phyloP scores from a whole-genome alignment of 2,329 filamentous ascomycete species.

The Calonectria fujianensis region DNA sequence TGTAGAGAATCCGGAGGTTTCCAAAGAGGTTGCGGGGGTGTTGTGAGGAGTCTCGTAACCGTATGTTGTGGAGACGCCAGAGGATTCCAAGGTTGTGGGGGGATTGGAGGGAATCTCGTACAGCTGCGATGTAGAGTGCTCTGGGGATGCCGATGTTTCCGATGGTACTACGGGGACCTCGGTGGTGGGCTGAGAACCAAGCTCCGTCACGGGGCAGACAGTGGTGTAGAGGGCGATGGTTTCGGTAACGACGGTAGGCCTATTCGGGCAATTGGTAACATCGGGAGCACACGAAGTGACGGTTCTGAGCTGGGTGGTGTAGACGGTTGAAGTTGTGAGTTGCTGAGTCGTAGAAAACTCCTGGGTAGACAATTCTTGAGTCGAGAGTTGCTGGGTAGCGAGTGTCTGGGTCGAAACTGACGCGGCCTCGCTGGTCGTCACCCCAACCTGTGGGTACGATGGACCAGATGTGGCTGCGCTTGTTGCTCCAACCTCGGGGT shows the following conservation, averaged over 20 bases:
- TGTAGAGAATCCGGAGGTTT: slow-evolving; percentile 11
- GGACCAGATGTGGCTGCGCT: neutral
- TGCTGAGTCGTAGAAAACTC: slow-evolving; percentile 23
- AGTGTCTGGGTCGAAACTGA: slow-evolving; percentile 2
- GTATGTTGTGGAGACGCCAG: neutral
- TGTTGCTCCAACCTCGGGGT: slow-evolving; percentile 9
- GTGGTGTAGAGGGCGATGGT: slow-evolving; percentile 52
- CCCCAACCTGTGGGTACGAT: slow-evolving; percentile 7
- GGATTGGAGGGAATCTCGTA: neutral
- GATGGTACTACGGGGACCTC: slow-evolving; percentile 15
- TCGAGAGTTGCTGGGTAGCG: neutral
- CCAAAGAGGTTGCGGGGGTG: neutral
- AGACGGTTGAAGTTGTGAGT: slow-evolving; percentile 48
- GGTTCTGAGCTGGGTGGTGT: slow-evolving; percentile 51
- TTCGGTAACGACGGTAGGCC: slow-evolving; percentile 35
- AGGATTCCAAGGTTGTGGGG: neutral
- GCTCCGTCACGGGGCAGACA: slow-evolving; percentile 49
- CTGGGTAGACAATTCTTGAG: neutral
- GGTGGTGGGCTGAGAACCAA: slow-evolving; percentile 25
- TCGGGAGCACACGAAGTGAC: slow-evolving; percentile 49
- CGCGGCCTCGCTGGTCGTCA: neutral
- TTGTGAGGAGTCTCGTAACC: slow-evolving; percentile 7
- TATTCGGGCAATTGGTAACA: slow-evolving; percentile 46
- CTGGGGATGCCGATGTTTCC: neutral
- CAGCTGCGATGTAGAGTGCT: neutral